These are phyloP conservation scores for Casuarina glauca DNA, from an alignment of 306 rosid genomes.

Conservation along the genomic window DNA sequence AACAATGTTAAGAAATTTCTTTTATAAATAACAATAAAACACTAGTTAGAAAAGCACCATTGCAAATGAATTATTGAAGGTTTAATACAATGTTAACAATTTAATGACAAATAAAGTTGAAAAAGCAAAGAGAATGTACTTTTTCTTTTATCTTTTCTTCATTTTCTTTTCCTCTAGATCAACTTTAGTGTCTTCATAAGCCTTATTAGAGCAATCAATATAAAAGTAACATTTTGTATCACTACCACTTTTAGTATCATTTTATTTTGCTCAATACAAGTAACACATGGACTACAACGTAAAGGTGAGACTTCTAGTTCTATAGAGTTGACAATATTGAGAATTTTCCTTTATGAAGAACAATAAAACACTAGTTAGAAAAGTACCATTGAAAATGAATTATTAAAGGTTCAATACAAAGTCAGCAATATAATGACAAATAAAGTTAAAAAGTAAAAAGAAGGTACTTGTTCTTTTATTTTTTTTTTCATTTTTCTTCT, in stretches of 20 bases:
- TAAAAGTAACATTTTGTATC: conserved; percentile 92
- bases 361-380: too few relatives aligned
- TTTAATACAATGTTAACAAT: too few relatives aligned
- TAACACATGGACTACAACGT: conserved; percentile 89
- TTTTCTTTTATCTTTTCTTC: conserved; percentile 86
- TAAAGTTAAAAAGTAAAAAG: too few relatives aligned
- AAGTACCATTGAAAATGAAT: too few relatives aligned
- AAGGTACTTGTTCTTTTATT: conserved; percentile 45
- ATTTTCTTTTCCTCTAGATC: conserved; percentile 82
- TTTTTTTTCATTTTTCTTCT: conserved; percentile 98
- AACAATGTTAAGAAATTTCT: conserved; percentile 35
- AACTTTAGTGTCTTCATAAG: conserved; percentile 77
- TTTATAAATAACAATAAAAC: too few relatives aligned
- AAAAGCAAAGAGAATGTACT: too few relatives aligned
- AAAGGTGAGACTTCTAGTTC: conserved; percentile 89
- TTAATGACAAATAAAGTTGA: too few relatives aligned
- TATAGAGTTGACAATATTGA: conserved; percentile 72
- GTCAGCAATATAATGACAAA: too few relatives aligned
- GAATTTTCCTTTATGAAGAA: too few relatives aligned
- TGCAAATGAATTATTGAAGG: too few relatives aligned
- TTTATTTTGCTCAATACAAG: conserved; percentile 84
- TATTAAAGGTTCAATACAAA: too few relatives aligned
- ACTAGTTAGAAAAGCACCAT: too few relatives aligned
- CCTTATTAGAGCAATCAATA: conserved; percentile 86
- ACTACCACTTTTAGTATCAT: conserved; percentile 77